Conservation (phyloP, 2,329 filamentous ascomycete species). For the Hypoxylon sp. region DNA sequence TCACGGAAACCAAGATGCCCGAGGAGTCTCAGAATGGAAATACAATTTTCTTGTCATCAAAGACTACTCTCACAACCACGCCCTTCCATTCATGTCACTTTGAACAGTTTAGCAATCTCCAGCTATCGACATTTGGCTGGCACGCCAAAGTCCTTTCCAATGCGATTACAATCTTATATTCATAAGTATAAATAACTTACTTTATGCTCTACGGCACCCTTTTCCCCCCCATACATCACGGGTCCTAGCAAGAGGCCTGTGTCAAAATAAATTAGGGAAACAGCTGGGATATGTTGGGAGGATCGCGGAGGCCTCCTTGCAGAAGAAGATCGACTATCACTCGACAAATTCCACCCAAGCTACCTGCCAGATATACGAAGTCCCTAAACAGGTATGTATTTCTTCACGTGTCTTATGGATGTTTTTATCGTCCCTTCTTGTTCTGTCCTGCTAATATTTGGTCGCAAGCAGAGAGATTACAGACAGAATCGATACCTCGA, state of each 20-base stretch:
- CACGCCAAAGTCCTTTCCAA: no score
- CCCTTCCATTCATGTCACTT: no score
- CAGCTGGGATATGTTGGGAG: neutral
- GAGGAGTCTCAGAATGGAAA: neutral
- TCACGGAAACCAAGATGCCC: neutral
- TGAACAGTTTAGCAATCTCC: no score
- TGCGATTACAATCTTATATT: no score
- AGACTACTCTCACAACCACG: neutral
- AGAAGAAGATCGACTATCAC: neutral
- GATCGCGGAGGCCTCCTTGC: neutral
- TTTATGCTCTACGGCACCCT: no score
- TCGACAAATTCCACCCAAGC: neutral
- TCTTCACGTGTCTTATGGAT: neutral
- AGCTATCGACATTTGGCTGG: no score
- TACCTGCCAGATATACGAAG: neutral
- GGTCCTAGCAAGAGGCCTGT: neutral
- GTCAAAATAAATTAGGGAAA: slow-evolving; percentile 10
- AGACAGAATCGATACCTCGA: neutral
- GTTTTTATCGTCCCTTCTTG: neutral
- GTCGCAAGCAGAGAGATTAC: neutral
- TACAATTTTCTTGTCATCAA: neutral
- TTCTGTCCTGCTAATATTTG: neutral
- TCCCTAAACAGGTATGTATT: slow-evolving; percentile 5
- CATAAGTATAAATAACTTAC: no score
- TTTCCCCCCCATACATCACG: slow-evolving; percentile 1